Percentiles rank a stretch among this genome's conserved stretches.
These are phyloP conservation scores for Eucalyptus pauciflora DNA, from an alignment of 345 rosid species.

Conservation along the genomic window DNA sequence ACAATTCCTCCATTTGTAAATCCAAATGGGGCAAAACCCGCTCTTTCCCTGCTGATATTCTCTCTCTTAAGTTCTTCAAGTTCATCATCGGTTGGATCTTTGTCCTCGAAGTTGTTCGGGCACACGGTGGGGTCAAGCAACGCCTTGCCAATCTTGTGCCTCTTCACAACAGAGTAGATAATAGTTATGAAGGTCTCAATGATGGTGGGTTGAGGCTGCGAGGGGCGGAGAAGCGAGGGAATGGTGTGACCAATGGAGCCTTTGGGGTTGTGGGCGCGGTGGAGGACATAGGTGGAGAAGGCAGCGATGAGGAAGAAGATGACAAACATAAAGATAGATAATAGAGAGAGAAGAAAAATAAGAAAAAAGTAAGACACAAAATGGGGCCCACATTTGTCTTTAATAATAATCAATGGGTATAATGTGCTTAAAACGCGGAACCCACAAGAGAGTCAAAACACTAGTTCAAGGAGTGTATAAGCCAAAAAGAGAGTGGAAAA, in stretches of 20 bases:
- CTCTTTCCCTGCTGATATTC: slow-evolving; percentile 56
- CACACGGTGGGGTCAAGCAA: background rate
- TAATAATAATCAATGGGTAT: too few species aligned
- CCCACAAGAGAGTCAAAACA: too few species aligned
- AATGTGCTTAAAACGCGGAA: too few species aligned
- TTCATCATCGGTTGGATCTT: background rate
- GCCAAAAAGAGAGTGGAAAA: too few species aligned
- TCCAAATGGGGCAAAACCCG: slow-evolving; percentile 72
- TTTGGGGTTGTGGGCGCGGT: background rate
- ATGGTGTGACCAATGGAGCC: background rate
- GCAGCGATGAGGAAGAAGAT: too few species aligned
- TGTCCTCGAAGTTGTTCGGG: background rate
- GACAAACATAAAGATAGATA: too few species aligned
- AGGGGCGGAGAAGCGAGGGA: background rate
- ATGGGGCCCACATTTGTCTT: too few species aligned
- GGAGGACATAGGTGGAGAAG: too few species aligned
- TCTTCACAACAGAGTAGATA: background rate
- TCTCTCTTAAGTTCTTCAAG: background rate
- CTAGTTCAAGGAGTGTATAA: too few species aligned
- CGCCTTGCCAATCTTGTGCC: background rate
- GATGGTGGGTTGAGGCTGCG: background rate
- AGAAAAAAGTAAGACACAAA: too few species aligned
- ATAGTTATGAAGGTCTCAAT: background rate
- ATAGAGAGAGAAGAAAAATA: too few species aligned
- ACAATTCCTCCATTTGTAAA: slow-evolving; percentile 69